Evolutionary conservation across 768 basidiomycete genomes (phyloP).

Genomic region (Suillus spraguei): DNA sequence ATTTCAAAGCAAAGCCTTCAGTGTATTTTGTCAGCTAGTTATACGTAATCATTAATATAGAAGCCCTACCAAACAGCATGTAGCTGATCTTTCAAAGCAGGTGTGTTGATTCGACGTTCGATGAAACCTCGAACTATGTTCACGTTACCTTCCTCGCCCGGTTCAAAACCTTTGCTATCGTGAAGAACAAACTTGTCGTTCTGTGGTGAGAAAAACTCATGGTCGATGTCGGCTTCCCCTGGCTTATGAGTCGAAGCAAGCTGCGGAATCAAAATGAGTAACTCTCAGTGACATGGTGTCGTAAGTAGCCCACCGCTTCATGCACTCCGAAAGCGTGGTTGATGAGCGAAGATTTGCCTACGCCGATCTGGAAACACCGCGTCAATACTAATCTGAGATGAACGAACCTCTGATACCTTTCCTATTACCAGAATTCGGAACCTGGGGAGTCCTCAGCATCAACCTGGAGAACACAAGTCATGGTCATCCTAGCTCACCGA

Average conservation of each 20-base stretch:
- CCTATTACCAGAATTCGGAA: background rate
- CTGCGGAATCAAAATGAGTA: background rate
- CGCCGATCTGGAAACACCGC: background rate
- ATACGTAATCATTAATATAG: background rate
- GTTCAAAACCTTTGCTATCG: conserved; percentile 3
- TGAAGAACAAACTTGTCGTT: background rate
- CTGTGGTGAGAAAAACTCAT: background rate
- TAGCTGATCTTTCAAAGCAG: background rate
- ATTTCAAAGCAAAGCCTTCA: conserved; percentile 1
- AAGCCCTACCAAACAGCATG: background rate
- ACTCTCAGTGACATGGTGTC: background rate
- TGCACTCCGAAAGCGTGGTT: background rate
- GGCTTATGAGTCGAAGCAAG: background rate
- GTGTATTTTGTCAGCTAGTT: background rate
- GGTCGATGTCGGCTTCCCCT: background rate
- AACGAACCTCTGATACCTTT: background rate
- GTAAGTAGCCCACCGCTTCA: background rate
- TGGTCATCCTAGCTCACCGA: background rate
- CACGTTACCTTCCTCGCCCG: background rate
- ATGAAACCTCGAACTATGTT: background rate
- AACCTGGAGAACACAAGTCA: background rate
- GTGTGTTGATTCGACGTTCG: background rate
- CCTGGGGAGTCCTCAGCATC: background rate
- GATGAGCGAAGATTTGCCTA: background rate
- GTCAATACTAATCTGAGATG: background rate